phyloP scores from a whole-genome alignment of 2,329 filamentous ascomycete species.

The Diaporthe sp. region DNA sequence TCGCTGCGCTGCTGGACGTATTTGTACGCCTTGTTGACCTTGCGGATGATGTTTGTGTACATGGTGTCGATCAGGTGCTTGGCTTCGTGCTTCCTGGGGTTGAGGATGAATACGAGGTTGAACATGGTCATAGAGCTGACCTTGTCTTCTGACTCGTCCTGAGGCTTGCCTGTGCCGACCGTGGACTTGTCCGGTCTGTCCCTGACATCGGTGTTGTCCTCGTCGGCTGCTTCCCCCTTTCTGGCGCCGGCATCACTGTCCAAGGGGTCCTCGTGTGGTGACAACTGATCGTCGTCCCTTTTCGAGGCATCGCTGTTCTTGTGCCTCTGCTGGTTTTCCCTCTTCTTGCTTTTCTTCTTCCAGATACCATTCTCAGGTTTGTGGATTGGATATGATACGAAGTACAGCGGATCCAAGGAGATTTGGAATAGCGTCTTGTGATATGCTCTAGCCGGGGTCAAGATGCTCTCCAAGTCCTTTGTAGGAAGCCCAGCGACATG shows the following conservation, averaged over 20 bases:
- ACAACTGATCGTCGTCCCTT: constrained; percentile 48
- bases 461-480: constrained; percentile 83
- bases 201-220: constrained; percentile 50
- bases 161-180: constrained; percentile 52
- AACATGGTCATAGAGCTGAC: constrained; percentile 92
- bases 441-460: constrained; percentile 81
- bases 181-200: constrained; percentile 48
- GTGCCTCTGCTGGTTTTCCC: constrained; percentile 49
- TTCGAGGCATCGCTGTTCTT: constrained; percentile 44
- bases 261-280: constrained; percentile 45
- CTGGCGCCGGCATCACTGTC: constrained; percentile 43
- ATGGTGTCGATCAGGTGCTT: constrained; percentile 81
- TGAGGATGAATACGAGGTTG: constrained; percentile 93
- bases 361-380: constrained; percentile 83
- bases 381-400: constrained; percentile 87
- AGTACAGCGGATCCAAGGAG: constrained; percentile 83
- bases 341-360: constrained; percentile 73
- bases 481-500: constrained; percentile 80
- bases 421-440: constrained; percentile 88
- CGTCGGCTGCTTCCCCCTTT: constrained; percentile 42
- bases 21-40: constrained; percentile 91
- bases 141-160: constrained; percentile 70
- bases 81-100: constrained; percentile 82
- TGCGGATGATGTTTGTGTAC: constrained; percentile 90
- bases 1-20: constrained; percentile 91